phyloP scores from a whole-genome alignment of 2,329 filamentous ascomycete genomes.

The Colletotrichum orbiculare region DNA sequence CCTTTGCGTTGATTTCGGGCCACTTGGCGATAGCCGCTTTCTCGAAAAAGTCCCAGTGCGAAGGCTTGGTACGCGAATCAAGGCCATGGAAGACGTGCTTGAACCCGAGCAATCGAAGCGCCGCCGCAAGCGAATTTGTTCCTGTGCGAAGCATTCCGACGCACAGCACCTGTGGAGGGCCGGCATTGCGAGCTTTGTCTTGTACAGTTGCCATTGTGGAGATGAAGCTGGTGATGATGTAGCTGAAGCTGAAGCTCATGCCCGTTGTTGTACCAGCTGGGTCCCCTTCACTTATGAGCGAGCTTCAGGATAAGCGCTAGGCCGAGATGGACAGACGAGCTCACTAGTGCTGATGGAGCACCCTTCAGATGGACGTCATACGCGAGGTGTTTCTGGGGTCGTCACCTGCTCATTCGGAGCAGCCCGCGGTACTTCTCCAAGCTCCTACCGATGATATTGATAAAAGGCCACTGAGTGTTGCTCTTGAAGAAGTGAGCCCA shows the following conservation, averaged over 20 bases:
- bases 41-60: slow-evolving; percentile 28
- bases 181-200: slow-evolving; percentile 11
- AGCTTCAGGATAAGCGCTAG: no score
- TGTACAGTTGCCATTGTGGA: slow-evolving; percentile 7
- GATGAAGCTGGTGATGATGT: background rate
- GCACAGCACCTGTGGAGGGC: slow-evolving; percentile 26
- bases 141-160: slow-evolving; percentile 37
- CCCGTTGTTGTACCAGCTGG: background rate
- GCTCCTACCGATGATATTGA: slow-evolving; percentile 56
- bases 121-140: slow-evolving; percentile 30
- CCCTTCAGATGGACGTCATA: no score
- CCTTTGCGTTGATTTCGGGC: slow-evolving; percentile 16
- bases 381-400: background rate
- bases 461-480: slow-evolving; percentile 60
- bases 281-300: no score
- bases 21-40: slow-evolving; percentile 18
- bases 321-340: no score
- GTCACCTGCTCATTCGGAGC: slow-evolving; percentile 24
- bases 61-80: slow-evolving; percentile 14
- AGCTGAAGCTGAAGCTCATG: background rate
- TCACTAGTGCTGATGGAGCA: no score
- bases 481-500: slow-evolving; percentile 60
- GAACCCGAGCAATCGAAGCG: slow-evolving; percentile 30
- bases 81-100: slow-evolving; percentile 34
- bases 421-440: slow-evolving; percentile 50